Evolutionary conservation across 2,329 filamentous ascomycete species (phyloP).

Genomic region (Grosmannia clavigera): DNA sequence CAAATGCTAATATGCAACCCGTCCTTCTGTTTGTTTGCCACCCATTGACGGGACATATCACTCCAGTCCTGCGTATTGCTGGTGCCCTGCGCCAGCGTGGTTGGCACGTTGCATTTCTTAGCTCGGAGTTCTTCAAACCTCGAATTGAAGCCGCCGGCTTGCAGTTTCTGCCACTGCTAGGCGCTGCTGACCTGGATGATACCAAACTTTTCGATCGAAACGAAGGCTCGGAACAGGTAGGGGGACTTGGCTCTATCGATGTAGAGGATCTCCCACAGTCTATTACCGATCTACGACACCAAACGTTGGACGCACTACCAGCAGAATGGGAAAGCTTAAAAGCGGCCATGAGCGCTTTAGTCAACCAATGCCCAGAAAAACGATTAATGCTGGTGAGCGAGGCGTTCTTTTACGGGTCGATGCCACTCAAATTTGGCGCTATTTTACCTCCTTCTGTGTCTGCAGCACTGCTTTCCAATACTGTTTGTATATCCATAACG

Average conservation of each 20-base stretch:
- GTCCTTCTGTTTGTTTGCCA: slow-evolving; percentile 22
- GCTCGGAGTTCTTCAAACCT: slow-evolving; percentile 21
- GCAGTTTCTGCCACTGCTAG: slow-evolving; percentile 20
- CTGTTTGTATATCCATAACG: slow-evolving; percentile 24
- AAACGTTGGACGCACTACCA: slow-evolving; percentile 21
- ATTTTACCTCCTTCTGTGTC: slow-evolving; percentile 13
- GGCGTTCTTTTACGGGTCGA: slow-evolving; percentile 23
- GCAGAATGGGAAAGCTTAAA: slow-evolving; percentile 21
- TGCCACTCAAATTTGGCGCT: slow-evolving; percentile 22
- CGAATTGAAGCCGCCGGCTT: slow-evolving; percentile 22
- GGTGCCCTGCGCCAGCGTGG: slow-evolving; percentile 17
- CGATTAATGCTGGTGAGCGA: slow-evolving; percentile 21
- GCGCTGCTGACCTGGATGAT: slow-evolving; percentile 22
- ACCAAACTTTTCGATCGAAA: slow-evolving; percentile 9
- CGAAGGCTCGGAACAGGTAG: neutral
- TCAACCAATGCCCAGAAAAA: slow-evolving; percentile 9
- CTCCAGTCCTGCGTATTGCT: slow-evolving; percentile 23
- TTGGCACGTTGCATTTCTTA: slow-evolving; percentile 23
- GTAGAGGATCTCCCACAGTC: slow-evolving; percentile 16
- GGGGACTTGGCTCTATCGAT: slow-evolving; percentile 11
- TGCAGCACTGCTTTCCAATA: slow-evolving; percentile 11
- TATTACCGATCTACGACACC: slow-evolving; percentile 19
- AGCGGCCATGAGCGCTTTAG: slow-evolving; percentile 16
- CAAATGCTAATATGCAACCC: neutral
- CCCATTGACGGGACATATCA: slow-evolving; percentile 24